Conservation (phyloP, 1,139 yeast genomes). For the Arxiozyma slooffiae region DNA sequence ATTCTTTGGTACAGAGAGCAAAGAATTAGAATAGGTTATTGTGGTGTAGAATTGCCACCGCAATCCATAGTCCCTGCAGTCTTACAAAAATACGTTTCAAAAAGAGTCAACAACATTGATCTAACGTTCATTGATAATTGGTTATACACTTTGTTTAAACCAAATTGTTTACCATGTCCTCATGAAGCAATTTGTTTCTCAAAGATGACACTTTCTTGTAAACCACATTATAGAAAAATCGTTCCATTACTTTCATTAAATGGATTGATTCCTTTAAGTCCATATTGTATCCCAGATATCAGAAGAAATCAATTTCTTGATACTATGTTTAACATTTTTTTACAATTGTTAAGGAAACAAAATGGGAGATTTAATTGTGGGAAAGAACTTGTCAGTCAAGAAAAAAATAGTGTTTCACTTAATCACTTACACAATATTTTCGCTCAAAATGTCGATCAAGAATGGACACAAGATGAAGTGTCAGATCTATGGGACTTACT, state of each 20-base stretch:
- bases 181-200: conserved; percentile 61
- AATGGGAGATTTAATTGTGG: conserved; percentile 60
- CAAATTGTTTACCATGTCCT: conserved; percentile 68
- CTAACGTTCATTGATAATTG: neutral
- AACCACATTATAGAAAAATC: conserved; percentile 47
- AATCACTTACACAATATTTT: conserved; percentile 41
- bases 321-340: conserved; percentile 50
- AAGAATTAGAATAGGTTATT: conserved; percentile 48
- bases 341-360: conserved; percentile 49
- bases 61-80: conserved; percentile 2
- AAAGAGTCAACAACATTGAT: neutral
- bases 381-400: conserved; percentile 31
- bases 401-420: conserved; percentile 41
- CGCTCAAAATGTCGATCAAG: neutral
- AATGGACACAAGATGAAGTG: conserved; percentile 1
- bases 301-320: conserved; percentile 55
- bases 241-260: conserved; percentile 30
- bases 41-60: conserved; percentile 39
- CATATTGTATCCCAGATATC: conserved; percentile 58
- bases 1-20: conserved; percentile 54
- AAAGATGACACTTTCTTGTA: conserved; percentile 47
- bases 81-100: neutral
- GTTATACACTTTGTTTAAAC: conserved; percentile 32
- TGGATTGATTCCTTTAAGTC: conserved; percentile 47
- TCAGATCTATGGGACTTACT: conserved; percentile 7